phyloP scores from a whole-genome alignment of 2,329 filamentous ascomycete species.

The Elsinoe australis region DNA sequence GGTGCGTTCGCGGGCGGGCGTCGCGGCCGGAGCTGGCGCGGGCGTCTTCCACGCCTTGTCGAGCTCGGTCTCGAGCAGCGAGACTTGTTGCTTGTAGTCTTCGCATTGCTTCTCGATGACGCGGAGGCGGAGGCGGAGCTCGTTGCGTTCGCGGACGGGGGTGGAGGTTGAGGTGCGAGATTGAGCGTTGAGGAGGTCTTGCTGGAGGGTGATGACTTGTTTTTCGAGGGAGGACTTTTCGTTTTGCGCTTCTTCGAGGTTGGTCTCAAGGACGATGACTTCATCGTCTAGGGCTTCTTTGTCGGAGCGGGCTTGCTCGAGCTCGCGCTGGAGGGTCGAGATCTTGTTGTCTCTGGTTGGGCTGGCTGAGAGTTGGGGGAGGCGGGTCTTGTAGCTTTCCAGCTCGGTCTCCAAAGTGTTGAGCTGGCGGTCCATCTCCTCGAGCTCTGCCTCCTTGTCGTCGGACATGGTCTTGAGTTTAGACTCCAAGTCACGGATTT shows the following conservation, averaged over 20 bases:
- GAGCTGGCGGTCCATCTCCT: conserved; percentile 30
- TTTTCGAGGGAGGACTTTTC: conserved; percentile 54
- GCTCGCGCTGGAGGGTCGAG: conserved; percentile 31
- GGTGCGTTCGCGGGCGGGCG: conserved; percentile 30
- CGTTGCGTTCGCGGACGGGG: conserved; percentile 31
- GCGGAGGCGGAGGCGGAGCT: conserved; percentile 28
- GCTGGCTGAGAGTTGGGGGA: conserved; percentile 20
- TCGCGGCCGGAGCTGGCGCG: conserved; percentile 24
- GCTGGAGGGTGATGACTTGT: conserved; percentile 41
- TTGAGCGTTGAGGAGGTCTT: conserved; percentile 28
- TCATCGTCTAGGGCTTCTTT: conserved; percentile 50
- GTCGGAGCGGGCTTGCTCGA: conserved; percentile 32
- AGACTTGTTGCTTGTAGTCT: conserved; percentile 29
- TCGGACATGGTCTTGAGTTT: conserved; percentile 28
- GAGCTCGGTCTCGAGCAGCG: conserved; percentile 32
- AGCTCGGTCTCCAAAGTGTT: conserved; percentile 28
- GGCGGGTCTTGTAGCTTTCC: conserved; percentile 26
- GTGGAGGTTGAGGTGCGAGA: conserved; percentile 34
- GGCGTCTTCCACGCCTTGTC: conserved; percentile 25
- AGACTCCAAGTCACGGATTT: conserved; percentile 29
- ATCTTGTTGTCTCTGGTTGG: conserved; percentile 19
- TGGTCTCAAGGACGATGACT: conserved; percentile 41
- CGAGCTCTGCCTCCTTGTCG: conserved; percentile 33
- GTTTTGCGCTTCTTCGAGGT: conserved; percentile 35
- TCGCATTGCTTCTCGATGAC: conserved; percentile 28